phyloP scores from a whole-genome alignment of 345 rosid species.

The Firmiana major region DNA sequence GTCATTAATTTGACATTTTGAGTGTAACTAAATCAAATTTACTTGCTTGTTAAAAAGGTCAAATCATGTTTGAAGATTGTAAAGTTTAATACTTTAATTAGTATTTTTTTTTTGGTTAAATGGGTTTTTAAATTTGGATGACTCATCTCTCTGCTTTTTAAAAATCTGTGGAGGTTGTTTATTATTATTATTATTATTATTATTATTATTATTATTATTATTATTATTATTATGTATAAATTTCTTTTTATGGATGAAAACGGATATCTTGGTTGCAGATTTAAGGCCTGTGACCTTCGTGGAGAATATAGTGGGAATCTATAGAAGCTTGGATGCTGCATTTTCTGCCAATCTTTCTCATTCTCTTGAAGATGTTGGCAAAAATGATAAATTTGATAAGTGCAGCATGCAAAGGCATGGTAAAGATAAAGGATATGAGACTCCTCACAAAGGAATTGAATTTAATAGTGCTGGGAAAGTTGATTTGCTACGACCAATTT shows the following conservation, averaged over 20 bases:
- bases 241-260: not conserved
- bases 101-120: not conserved
- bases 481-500: constrained; percentile 19
- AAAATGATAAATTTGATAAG: constrained; percentile 8
- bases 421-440: constrained; percentile 3
- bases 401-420: constrained; percentile 14
- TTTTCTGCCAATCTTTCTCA: constrained; percentile 36
- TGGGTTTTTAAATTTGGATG: not conserved
- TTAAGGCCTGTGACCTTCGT: constrained; percentile 45
- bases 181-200: no score
- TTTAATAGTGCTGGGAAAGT: constrained; percentile 6
- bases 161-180: not conserved
- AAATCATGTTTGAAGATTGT: not conserved
- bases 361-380: constrained; percentile 19
- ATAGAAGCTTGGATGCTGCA: constrained; percentile 54
- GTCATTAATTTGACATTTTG: not conserved
- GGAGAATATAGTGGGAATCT: constrained; percentile 59
- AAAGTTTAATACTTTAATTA: not conserved
- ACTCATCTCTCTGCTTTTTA: not conserved
- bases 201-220: no score
- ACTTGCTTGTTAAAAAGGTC: not conserved
- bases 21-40: not conserved
- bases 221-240: no score
- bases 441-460: constrained; percentile 10
- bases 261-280: constrained; percentile 32